Base-by-base conservation (phyloP, 345 rosid species). In the Gossypium arboreum region DNA sequence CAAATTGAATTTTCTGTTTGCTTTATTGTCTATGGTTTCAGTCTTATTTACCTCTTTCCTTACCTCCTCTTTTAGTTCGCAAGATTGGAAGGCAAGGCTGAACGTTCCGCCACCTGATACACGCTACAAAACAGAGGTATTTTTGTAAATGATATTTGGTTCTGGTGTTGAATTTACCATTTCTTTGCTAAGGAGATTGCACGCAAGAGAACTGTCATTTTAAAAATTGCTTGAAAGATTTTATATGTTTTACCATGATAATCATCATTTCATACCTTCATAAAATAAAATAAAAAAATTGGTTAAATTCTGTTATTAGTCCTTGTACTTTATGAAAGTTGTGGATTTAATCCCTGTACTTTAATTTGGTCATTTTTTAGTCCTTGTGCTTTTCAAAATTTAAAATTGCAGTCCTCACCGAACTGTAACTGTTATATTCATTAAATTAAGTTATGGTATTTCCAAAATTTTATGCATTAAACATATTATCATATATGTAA, bases 21-120 rank as follows among this genome's bases (percentile, higher is more conserved):
- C 12, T 50, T 68, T 39, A 3, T 24, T 41, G 29, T 65, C 41
- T 34, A n/a, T 81, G 58, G 47, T 52, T 64, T 72, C 13, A 12
- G 22, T 9, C 12, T 55, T 12, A 59, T 68, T 45, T 63, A 34
- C 55, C 41, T 24, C 57, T 7, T 57, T 50, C 4, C 9, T 9
- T 9, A 39, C 34, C 29, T 15, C 20, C 64, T 44, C 51, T 52
- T 67, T 58, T 55, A 94, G 98, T 73, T 85, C 87, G 18, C 91
- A 92, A 79, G 98, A 94, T 79, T 92, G 98, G 98, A 94, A 94
- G 78, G 92, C 97, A 43, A 84, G 84, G 61, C 78, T 94, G 45
- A 91, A 86, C 76, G 64, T 89, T 18, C 97, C 98, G 27, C 85
- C 97, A 2, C 70, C 93, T 7, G 98, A 94, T 83, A 82, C 89